Evolutionary conservation across 2,329 filamentous ascomycete genomes (phyloP).

Genomic region (Trichophyton schoenleinii): DNA sequence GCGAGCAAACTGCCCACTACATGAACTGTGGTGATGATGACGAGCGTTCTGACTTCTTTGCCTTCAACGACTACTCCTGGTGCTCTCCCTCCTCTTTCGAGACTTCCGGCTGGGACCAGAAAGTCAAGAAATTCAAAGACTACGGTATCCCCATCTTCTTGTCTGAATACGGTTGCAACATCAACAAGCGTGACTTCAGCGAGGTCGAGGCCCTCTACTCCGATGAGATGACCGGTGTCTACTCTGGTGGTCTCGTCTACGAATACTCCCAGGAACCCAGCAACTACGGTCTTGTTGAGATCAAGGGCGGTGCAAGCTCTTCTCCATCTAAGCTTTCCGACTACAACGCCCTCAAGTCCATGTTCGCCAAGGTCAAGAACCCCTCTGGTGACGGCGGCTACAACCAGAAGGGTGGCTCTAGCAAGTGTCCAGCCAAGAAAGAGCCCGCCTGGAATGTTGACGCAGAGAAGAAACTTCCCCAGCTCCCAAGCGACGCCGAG

Average conservation of each 20-base stretch:
- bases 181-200: constrained; percentile 66
- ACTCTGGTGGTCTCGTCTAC: constrained; percentile 93
- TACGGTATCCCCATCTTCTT: constrained; percentile 88
- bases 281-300: constrained; percentile 65
- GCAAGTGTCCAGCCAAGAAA: constrained; percentile 42
- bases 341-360: constrained; percentile 46
- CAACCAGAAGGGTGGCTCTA: constrained; percentile 41
- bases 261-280: constrained; percentile 76
- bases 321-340: constrained; percentile 47
- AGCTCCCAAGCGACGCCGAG: constrained; percentile 43
- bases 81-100: constrained; percentile 68
- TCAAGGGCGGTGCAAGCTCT: constrained; percentile 37
- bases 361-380: constrained; percentile 38
- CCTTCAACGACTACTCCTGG: constrained; percentile 73
- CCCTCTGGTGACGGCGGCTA: constrained; percentile 48
- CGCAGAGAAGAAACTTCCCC: constrained; percentile 39
- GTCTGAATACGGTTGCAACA: constrained; percentile 86
- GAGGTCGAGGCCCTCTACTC: constrained; percentile 72
- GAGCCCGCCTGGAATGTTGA: constrained; percentile 45
- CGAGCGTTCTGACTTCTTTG: constrained; percentile 74
- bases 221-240: constrained; percentile 70
- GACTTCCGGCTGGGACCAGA: constrained; percentile 68
- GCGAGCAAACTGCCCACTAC: constrained; percentile 74
- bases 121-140: constrained; percentile 75
- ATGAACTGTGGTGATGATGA: constrained; percentile 87